Percentiles rank a stretch among this genome's conserved stretches.
phyloP scores from a whole-genome alignment of 352 stramenopile species.

The Globisporangium okanoganense region DNA sequence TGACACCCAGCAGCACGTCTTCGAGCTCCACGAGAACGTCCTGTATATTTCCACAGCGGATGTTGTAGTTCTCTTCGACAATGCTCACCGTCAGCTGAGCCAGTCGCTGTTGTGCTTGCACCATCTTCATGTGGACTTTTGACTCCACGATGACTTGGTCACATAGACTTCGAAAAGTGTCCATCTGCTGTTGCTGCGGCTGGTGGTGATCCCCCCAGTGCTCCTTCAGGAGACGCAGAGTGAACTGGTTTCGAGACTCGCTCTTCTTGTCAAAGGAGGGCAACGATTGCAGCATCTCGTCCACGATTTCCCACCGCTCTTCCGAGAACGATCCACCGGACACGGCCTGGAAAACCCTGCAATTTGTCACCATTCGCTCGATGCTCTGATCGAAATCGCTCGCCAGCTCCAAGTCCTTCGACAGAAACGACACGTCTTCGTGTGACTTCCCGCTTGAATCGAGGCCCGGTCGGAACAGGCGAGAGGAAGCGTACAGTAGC shows the following conservation, averaged over 20 bases:
- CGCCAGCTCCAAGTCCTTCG: slow-evolving; percentile 30
- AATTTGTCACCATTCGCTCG: slow-evolving; percentile 38
- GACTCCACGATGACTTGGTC: slow-evolving; percentile 55
- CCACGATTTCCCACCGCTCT: slow-evolving; percentile 29
- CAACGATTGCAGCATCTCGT: slow-evolving; percentile 10
- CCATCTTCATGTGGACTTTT: slow-evolving; percentile 32
- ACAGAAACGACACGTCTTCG: slow-evolving; percentile 6
- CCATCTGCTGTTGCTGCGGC: background rate
- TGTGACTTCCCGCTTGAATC: slow-evolving; percentile 9
- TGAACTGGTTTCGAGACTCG: slow-evolving; percentile 11
- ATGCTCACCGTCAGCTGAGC: slow-evolving; percentile 26
- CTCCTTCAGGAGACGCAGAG: slow-evolving; percentile 23
- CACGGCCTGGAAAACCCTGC: slow-evolving; percentile 47
- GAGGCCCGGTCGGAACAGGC: slow-evolving; percentile 23
- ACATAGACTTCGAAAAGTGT: slow-evolving; percentile 31
- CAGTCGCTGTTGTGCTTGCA: slow-evolving; percentile 31
- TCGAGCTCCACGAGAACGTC: slow-evolving; percentile 30
- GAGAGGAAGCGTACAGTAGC: slow-evolving; percentile 32
- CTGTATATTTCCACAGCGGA: slow-evolving; percentile 29
- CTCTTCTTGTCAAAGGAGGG: background rate
- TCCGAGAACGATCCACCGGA: slow-evolving; percentile 33
- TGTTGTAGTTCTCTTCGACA: slow-evolving; percentile 36
- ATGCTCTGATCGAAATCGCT: slow-evolving; percentile 33
- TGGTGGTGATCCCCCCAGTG: slow-evolving; percentile 12
- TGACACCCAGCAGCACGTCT: slow-evolving; percentile 27